Evolutionary conservation across 352 stramenopile genomes (phyloP), one percentile per base, ranked within the genome.

Genomic region (Phytophthora fragariaefolia): DNA sequence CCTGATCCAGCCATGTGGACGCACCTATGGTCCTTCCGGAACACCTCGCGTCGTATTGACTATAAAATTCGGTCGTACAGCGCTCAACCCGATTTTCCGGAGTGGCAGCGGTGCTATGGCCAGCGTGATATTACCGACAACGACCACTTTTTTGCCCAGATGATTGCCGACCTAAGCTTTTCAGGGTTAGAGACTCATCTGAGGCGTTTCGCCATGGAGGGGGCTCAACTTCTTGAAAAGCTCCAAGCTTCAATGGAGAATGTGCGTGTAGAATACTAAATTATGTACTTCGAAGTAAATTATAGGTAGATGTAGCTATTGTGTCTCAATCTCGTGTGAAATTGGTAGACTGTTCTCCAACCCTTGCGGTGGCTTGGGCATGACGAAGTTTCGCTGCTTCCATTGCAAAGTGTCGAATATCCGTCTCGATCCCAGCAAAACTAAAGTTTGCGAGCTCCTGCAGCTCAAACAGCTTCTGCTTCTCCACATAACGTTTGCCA

Each of bases 1-100:
- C 67, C 72, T 17, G 79, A 87, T 50, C 81, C 79, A 22, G 66
- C 72, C 3, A 82, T 91, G 61, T 88, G 84, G 77, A 91, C 85
- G 7, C 82, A 91, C 38, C 62, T 93, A 63, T 64, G 80, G 71
- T 74, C 80, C 23, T 82, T 91, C 57, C 80, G 82, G 42, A 76
- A 75, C 18, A 83, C 64, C 4, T 78, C 73, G 0, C 58, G 51
- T 8, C 66, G 68, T 1, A 46, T 43, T 18, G 65, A 85, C 66
- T 90, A 85, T 47, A 61, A 48, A 46, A 78, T 90, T 18, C 72
- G 83, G 26, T 85, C 85, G 40, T 90, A 77, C 56, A 66, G 74
- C n/a, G 77, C 61, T 47, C 52, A 66, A 7, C 58, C 68, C 1
- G 59, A 66, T 10, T 82, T 87, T 30, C 77, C 77, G 4, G 50